Base-by-base conservation (phyloP, 1,284 basidiomycete species). In the Naganishia cerealis region DNA sequence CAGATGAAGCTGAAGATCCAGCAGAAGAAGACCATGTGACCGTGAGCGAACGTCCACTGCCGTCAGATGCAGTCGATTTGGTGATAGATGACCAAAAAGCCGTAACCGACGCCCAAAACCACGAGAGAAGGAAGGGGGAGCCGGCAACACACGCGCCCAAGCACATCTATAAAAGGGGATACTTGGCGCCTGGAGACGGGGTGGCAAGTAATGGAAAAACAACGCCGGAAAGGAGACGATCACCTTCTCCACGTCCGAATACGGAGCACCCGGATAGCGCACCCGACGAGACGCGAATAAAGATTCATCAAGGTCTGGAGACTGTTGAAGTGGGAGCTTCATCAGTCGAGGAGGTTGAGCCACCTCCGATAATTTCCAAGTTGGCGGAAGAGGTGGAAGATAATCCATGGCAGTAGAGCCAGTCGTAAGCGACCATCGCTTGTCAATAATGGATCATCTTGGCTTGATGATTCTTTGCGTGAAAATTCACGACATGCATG, bases 61-160 rank as follows among this genome's bases (percentile, higher is more conserved):
- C 87, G 1, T 83, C 85, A 0, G 90, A 91, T 72, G 90, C 90
- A 0, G 87, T 92, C 4, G 90, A 93, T 76, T 82, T 93, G 13
- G 84, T 92, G 1, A 79, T 82, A 2, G 81, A 84, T 29, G 83
- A 83, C 42, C 77, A 79, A 38, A 79, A 79, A 21, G 79, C 76
- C 0, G 75, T 77, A 4, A 76, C 77, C 38, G 79, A 78, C 53
- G 75, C 75, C 1, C 56, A 72, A 58, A 48, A 71, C 52, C 67
- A 75, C 38, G 73, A 77, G 67, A 59, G 75, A 18, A 36, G 74
- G 24, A 71, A 73, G 56, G 75, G 76, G 15, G 78, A 78, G 62
- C 75, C 78, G 9, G 76, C 79, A 43, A 75, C 73, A 0, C 73
- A 78, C 46, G 73, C 73, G 6, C 76, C 76, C 3, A 68, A 72